phyloP scores from a whole-genome alignment of 2,329 filamentous ascomycete species.

The Dendrostoma leiphaemia region DNA sequence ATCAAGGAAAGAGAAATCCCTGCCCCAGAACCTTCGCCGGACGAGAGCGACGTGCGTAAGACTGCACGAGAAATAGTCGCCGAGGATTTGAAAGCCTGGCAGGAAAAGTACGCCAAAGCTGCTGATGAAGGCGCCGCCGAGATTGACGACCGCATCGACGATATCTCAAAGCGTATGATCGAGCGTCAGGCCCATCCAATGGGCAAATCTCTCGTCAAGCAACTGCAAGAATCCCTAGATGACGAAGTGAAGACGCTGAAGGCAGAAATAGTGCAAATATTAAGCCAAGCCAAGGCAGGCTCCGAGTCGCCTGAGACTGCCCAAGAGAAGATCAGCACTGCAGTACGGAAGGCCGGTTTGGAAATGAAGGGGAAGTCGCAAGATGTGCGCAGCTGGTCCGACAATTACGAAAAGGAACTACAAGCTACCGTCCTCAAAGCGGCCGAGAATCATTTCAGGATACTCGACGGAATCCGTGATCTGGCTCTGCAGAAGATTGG shows the following conservation, averaged over 20 bases:
- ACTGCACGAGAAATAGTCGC: conserved; percentile 66
- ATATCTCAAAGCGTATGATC: conserved; percentile 56
- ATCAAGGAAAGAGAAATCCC: conserved; percentile 32
- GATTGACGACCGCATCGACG: conserved; percentile 67
- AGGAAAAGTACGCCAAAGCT: conserved; percentile 81
- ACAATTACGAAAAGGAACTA: conserved; percentile 68
- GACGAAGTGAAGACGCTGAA: conserved; percentile 66
- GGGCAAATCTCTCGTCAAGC: conserved; percentile 64
- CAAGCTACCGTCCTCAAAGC: conserved; percentile 67
- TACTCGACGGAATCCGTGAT: conserved; percentile 78
- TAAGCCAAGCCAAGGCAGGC: conserved; percentile 50
- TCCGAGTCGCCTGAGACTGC: conserved; percentile 32
- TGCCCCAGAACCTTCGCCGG: conserved; percentile 41
- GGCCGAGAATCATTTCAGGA: conserved; percentile 76
- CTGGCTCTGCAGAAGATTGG: conserved; percentile 88
- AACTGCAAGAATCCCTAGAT: conserved; percentile 67
- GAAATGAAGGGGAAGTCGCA: conserved; percentile 76
- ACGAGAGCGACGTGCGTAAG: conserved; percentile 54
- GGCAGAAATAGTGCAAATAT: conserved; percentile 61
- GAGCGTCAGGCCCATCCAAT: conserved; percentile 62
- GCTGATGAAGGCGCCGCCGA: conserved; percentile 76
- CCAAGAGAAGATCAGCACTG: conserved; percentile 41
- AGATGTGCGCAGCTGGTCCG: conserved; percentile 73
- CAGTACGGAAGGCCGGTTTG: conserved; percentile 66
- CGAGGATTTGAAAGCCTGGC: conserved; percentile 80